phyloP scores from a whole-genome alignment of 306 rosid genomes.

The Cucumis melo region DNA sequence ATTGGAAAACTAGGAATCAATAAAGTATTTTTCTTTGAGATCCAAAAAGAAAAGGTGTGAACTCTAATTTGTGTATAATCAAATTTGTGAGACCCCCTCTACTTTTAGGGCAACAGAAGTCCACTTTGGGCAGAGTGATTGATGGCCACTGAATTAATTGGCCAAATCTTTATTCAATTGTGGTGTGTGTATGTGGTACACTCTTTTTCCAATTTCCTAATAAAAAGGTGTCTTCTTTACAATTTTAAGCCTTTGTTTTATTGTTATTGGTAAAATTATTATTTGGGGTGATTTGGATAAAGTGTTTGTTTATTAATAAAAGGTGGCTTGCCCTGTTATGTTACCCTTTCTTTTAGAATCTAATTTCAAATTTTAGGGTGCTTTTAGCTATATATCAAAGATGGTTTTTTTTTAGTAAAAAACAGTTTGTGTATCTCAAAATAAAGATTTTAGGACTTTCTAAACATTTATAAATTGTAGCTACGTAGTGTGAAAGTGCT shows the following conservation, averaged over 20 bases:
- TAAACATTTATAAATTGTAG: too few species aligned
- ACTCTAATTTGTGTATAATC: too few species aligned
- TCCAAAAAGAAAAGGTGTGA: neutral
- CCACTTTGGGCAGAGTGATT: neutral
- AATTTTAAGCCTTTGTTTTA: neutral
- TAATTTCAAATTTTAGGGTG: neutral
- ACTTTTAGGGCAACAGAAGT: neutral
- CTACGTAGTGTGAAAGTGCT: too few species aligned
- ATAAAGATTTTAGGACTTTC: neutral
- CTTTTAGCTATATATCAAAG: neutral
- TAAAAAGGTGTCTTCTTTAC: neutral
- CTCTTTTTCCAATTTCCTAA: neutral
- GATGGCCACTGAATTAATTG: neutral
- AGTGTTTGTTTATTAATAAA: neutral
- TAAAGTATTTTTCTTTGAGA: too few species aligned
- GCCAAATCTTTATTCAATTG: neutral
- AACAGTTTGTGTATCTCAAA: neutral
- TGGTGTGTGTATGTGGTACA: neutral
- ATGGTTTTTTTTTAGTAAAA: neutral
- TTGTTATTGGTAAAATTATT: neutral
- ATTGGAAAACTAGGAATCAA: too few species aligned
- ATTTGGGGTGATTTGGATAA: neutral
- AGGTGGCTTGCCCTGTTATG: neutral
- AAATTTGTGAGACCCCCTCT: neutral
- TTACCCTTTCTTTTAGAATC: neutral